A percentile compares a stretch with the other conserved stretches of the same genome.
Evolutionary conservation across 2,329 filamentous ascomycete species (phyloP).

Genomic region (Dactylellina sp.): DNA sequence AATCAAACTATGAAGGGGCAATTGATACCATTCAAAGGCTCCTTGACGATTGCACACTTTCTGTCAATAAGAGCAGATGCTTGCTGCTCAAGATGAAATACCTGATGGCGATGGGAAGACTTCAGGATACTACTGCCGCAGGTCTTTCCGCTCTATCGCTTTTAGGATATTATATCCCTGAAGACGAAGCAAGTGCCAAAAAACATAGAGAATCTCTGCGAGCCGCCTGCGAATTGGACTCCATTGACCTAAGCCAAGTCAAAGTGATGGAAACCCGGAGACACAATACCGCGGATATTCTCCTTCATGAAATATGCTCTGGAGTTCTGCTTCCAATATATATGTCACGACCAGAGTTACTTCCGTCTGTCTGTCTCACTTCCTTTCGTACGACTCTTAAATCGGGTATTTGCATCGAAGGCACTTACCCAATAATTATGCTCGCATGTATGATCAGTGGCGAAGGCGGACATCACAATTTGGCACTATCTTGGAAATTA

Average conservation of each 20-base stretch:
- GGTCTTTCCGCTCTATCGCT: constrained; percentile 59
- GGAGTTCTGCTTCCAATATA: constrained; percentile 60
- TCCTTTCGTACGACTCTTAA: constrained; percentile 60
- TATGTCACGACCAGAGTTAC: constrained; percentile 60
- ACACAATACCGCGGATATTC: constrained; percentile 53
- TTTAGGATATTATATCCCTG: constrained; percentile 60
- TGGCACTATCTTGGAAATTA: constrained; percentile 58
- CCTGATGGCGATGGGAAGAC: constrained; percentile 59
- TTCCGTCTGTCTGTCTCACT: constrained; percentile 60
- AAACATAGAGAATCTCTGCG: constrained; percentile 58
- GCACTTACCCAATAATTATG: constrained; percentile 60
- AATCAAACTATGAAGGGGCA: constrained; percentile 59
- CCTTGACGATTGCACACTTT: constrained; percentile 58
- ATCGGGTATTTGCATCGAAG: constrained; percentile 60
- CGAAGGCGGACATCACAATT: constrained; percentile 59
- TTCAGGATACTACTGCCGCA: constrained; percentile 60
- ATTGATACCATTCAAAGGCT: constrained; percentile 59
- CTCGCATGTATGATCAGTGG: constrained; percentile 59
- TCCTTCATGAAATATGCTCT: constrained; percentile 61
- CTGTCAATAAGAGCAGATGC: constrained; percentile 60
- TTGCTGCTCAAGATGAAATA: constrained; percentile 61
- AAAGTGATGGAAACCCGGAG: constrained; percentile 58
- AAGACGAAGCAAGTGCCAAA: constrained; percentile 58
- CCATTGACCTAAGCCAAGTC: constrained; percentile 58
- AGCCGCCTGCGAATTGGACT: constrained; percentile 59